Evolutionary conservation across 208 protist species (phyloP).

Genomic region (Endotrypanum monterogeii): DNA sequence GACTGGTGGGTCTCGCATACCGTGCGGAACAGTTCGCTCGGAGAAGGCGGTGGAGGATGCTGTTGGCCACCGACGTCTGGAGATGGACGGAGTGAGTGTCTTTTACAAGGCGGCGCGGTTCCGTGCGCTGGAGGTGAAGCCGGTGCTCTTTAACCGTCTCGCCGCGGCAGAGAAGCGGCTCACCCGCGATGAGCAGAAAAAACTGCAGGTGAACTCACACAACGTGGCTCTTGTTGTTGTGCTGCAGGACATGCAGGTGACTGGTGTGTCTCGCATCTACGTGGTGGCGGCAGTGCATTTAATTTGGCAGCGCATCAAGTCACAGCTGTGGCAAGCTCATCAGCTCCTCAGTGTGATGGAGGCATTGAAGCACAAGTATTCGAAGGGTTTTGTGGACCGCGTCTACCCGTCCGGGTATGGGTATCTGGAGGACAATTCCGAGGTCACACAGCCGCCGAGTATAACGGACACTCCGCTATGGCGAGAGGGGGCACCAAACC

Average conservation of each 20-base stretch:
- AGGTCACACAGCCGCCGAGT: constrained; percentile 13
- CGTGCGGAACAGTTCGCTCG: neutral
- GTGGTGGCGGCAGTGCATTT: constrained; percentile 75
- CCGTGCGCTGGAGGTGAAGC: constrained; percentile 52
- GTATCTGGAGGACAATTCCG: constrained; percentile 7
- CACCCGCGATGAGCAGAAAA: constrained; percentile 59
- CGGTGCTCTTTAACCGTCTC: constrained; percentile 75
- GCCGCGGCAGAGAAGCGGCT: constrained; percentile 56
- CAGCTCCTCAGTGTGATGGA: constrained; percentile 61
- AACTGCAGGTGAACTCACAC: constrained; percentile 72
- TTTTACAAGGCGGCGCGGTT: constrained; percentile 75
- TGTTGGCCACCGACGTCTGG: constrained; percentile 36
- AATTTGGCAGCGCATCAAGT: constrained; percentile 76
- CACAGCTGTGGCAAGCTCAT: constrained; percentile 85
- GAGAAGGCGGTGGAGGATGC: constrained; percentile 1
- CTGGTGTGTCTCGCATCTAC: constrained; percentile 43
- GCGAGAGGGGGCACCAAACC: constrained; percentile 1
- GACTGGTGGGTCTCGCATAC: neutral
- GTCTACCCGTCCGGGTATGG: neutral
- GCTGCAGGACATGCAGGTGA: constrained; percentile 54
- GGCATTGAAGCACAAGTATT: constrained; percentile 65
- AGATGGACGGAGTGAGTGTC: constrained; percentile 87
- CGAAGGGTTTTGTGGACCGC: constrained; percentile 17
- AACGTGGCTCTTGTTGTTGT: constrained; percentile 85
- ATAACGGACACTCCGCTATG: constrained; percentile 16